Evolutionary conservation across 768 basidiomycete species (phyloP), one percentile per base, ranked within the genome.

Genomic region (Leccinum subtestaceum): DNA sequence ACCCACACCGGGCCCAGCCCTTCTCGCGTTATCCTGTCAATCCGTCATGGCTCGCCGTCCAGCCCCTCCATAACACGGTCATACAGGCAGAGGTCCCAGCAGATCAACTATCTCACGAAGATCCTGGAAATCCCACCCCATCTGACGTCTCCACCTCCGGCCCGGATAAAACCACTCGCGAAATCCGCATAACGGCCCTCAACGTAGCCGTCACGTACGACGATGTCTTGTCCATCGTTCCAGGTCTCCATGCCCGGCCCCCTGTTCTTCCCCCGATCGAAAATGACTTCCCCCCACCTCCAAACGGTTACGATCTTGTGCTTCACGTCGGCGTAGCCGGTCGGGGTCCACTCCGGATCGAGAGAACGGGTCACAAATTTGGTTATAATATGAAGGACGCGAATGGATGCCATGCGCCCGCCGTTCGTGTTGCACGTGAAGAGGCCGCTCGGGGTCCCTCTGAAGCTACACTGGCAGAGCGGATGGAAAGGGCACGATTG

Each of bases 11-110:
- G 66, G 60, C 52, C 61, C 66, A 86, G 83, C 84, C 86, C 27
- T 86, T 84, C 69, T 71, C 77, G 53, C 79, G 81, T 19, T 81
- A 81, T 64, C 65, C 74, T 53, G 77, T 78, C 56, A 89, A 89
- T 65, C 88, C 88, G 2, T 89, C 88, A 21, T 89, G 88, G 88
- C 76, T 86, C 7, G 87, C 87, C 34, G 86, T 85, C 11, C 75
- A 81, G 60, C 78, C 83, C 10, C 76, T 90, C 21, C 84, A 88
- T 65, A 82, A 88, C 68, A 73, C 76, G 45, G 64, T 82, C 58
- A 72, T 88, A 9, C 72, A 69, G 25, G 72, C 77, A 27, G 78
- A 82, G 62, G 65, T 73, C 9, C 64, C 73, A 25, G 59, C 65
- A 31, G 70, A 67, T 29, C 62, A 72, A 34, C 60, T 57, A 12